phyloP scores from a whole-genome alignment of 768 basidiomycete species.

The Daedaleopsis nitida region DNA sequence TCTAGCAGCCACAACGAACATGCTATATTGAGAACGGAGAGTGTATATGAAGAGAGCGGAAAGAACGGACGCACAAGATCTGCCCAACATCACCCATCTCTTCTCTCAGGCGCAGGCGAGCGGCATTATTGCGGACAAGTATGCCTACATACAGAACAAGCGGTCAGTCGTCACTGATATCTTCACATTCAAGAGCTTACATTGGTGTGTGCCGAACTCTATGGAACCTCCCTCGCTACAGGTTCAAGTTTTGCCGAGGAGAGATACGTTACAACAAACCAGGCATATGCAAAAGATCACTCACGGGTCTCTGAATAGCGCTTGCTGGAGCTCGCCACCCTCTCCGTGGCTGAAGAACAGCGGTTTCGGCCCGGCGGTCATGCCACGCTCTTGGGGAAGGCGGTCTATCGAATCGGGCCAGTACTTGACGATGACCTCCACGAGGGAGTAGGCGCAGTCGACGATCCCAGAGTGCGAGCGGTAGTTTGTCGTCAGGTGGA shows the following conservation, averaged over 20 bases:
- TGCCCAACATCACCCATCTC: slow-evolving; percentile 59
- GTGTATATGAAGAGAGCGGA: too few relatives aligned
- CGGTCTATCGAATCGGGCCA: slow-evolving; percentile 69
- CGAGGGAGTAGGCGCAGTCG: slow-evolving; percentile 65
- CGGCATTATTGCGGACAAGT: slow-evolving; percentile 63
- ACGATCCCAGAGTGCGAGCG: slow-evolving; percentile 76
- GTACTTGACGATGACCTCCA: slow-evolving; percentile 60
- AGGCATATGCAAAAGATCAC: slow-evolving; percentile 11
- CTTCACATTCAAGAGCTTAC: slow-evolving; percentile 36
- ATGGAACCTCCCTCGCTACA: slow-evolving; percentile 38
- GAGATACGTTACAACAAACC: background rate
- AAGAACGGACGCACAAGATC: slow-evolving; percentile 62
- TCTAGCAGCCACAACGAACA: too few relatives aligned
- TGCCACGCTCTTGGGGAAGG: slow-evolving; percentile 55
- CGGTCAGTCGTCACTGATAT: background rate
- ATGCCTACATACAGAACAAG: slow-evolving; percentile 47
- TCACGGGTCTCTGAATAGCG: slow-evolving; percentile 53
- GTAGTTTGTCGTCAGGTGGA: slow-evolving; percentile 66
- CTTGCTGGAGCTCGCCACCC: slow-evolving; percentile 44
- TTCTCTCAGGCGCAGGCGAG: slow-evolving; percentile 46
- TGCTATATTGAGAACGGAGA: too few relatives aligned
- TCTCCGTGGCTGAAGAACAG: slow-evolving; percentile 56
- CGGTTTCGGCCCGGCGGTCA: slow-evolving; percentile 56
- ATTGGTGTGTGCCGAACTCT: slow-evolving; percentile 68
- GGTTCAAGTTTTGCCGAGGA: too few relatives aligned